Conservation (phyloP, 116 monocot species). For the Dioscorea cayenensis region DNA sequence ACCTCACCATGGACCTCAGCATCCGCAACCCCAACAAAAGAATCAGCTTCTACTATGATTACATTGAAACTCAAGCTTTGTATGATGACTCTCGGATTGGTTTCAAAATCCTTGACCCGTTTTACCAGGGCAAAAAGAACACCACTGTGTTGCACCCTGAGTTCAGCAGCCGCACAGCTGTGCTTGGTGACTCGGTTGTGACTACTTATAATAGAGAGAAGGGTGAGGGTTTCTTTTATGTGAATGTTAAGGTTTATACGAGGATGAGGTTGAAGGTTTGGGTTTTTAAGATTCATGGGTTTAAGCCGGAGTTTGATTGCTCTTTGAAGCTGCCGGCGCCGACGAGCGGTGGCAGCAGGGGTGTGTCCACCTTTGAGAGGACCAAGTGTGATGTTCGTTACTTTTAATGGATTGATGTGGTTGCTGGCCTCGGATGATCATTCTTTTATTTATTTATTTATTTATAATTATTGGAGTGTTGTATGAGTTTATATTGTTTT, state of each 20-base stretch:
- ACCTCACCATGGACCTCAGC: constrained; percentile 25
- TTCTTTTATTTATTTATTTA: no score
- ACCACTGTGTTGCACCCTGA: constrained; percentile 26
- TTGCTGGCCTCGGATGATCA: no score
- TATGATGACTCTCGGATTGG: constrained; percentile 54
- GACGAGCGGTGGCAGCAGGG: background rate
- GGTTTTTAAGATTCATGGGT: constrained; percentile 19
- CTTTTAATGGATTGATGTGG: background rate
- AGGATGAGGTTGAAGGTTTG: constrained; percentile 29
- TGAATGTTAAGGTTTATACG: constrained; percentile 31
- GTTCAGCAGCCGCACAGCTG: constrained; percentile 22
- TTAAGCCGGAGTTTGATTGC: constrained; percentile 31
- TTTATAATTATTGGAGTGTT: no score
- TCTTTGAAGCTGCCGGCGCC: constrained; percentile 34
- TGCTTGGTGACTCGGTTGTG: constrained; percentile 5
- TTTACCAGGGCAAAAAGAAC: constrained; percentile 70
- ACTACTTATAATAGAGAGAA: constrained; percentile 35
- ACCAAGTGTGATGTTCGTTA: constrained; percentile 28
- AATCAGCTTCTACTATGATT: constrained; percentile 69
- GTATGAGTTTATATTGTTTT: no score
- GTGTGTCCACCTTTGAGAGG: constrained; percentile 7
- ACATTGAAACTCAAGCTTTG: constrained; percentile 25
- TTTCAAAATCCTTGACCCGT: constrained; percentile 27
- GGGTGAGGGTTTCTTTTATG: constrained; percentile 31
- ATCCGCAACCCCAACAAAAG: constrained; percentile 48